Conservation (phyloP, 345 rosid genomes). For the Salix purpurea region DNA sequence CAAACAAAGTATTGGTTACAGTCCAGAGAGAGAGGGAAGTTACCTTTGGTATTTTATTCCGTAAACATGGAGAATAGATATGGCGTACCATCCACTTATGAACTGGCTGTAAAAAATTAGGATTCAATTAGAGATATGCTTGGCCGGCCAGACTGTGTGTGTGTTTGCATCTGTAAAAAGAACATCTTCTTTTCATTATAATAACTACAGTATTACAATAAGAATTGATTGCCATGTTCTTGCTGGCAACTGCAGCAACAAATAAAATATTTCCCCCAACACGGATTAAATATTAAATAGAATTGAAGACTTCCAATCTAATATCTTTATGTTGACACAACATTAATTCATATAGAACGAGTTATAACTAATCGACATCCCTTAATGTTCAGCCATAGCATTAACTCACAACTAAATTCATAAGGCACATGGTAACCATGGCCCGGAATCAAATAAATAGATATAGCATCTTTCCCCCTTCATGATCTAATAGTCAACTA, state of each 20-base stretch:
- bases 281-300: background rate
- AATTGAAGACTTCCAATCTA: background rate
- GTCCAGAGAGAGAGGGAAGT: slow-evolving; percentile 1
- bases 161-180: too few relatives aligned
- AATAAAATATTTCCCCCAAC: background rate
- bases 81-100: slow-evolving; percentile 99
- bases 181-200: too few relatives aligned
- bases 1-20: background rate
- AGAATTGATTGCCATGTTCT: too few relatives aligned
- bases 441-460: too few relatives aligned
- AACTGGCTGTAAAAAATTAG: slow-evolving; percentile 69
- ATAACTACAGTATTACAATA: too few relatives aligned
- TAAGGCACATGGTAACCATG: too few relatives aligned
- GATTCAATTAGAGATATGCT: slow-evolving; percentile 19
- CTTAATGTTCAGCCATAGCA: background rate
- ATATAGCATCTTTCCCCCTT: too few relatives aligned
- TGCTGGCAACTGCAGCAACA: background rate
- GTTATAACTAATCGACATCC: background rate
- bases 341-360: background rate
- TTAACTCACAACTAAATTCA: too few relatives aligned
- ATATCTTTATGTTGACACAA: background rate
- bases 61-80: slow-evolving; percentile 85
- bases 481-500: too few relatives aligned
- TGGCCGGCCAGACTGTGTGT: too few relatives aligned
- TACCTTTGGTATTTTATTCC: slow-evolving; percentile 78